These are phyloP conservation scores for Solanum hybrid DNA, from an alignment of 305 asterid species.

Conservation along the genomic window DNA sequence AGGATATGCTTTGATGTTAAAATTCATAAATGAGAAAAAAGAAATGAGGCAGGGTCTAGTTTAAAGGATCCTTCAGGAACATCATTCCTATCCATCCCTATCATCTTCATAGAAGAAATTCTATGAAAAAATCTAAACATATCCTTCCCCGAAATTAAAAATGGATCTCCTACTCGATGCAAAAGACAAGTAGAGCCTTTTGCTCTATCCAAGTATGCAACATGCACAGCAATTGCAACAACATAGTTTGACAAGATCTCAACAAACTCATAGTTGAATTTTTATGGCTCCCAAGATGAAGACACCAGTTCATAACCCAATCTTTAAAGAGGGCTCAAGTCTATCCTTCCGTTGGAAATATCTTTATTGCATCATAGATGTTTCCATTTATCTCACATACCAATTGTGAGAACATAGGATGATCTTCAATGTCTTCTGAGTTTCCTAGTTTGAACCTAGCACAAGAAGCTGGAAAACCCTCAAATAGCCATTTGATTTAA, in stretches of 20 bases:
- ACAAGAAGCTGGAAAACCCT: slow-evolving; percentile 38
- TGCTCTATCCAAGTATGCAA: not conserved
- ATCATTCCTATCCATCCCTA: no score
- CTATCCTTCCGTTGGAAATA: slow-evolving; percentile 41
- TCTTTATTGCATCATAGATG: not conserved
- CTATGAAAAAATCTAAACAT: slow-evolving; percentile 40
- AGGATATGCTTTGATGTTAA: no score
- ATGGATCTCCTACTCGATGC: slow-evolving; percentile 8
- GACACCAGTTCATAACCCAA: no score
- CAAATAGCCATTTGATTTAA: slow-evolving; percentile 28
- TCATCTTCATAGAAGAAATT: slow-evolving; percentile 28
- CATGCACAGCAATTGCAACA: slow-evolving; percentile 22
- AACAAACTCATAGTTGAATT: slow-evolving; percentile 30
- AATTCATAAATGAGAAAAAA: no score
- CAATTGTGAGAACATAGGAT: not conserved
- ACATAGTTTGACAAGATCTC: slow-evolving; percentile 35
- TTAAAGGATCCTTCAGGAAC: no score
- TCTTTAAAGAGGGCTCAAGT: no score
- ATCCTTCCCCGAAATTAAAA: slow-evolving; percentile 9
- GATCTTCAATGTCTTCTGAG: no score
- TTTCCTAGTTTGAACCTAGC: slow-evolving; percentile 19
- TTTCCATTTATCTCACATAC: slow-evolving; percentile 21
- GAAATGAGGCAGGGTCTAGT: no score
- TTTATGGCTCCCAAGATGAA: not conserved
- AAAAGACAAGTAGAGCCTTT: not conserved